These are phyloP conservation scores for Anthracocystis panici-leucophaei DNA, from an alignment of 1,284 basidiomycete species.

Conservation along the genomic window DNA sequence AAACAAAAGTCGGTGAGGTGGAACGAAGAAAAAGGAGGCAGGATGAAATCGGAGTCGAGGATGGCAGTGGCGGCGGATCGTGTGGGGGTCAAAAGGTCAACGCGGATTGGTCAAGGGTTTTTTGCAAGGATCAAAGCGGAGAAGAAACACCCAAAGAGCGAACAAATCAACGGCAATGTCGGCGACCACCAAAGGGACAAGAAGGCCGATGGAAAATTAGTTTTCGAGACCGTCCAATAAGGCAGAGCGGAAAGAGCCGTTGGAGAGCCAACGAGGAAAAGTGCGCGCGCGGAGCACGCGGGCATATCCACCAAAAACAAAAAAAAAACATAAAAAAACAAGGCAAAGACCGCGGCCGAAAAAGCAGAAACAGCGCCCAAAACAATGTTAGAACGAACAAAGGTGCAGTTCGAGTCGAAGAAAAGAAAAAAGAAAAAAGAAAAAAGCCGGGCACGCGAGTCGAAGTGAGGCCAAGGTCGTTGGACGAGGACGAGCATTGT, in stretches of 20 bases:
- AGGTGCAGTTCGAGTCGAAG: not conserved
- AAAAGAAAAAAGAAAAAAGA: not conserved
- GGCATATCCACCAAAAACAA: constrained; percentile 14
- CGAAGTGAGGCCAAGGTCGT: not conserved
- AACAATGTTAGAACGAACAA: constrained; percentile 24
- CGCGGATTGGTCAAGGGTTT: constrained; percentile 25
- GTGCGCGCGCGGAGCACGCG: constrained; percentile 37
- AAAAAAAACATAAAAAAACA: not conserved
- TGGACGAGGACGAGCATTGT: not conserved
- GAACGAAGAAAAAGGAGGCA: not conserved
- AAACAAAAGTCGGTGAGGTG: not conserved
- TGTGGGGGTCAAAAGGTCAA: constrained; percentile 28
- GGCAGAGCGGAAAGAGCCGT: constrained; percentile 36
- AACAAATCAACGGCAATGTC: not conserved
- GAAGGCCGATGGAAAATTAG: constrained; percentile 7
- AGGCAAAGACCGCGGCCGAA: not conserved
- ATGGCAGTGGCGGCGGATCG: not conserved
- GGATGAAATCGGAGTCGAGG: constrained; percentile 17
- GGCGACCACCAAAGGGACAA: not conserved
- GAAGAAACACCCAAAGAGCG: no score
- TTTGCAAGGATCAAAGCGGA: not conserved
- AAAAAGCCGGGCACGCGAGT: not conserved
- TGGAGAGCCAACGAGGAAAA: not conserved
- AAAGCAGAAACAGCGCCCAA: constrained; percentile 1
- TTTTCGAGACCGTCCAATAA: constrained; percentile 13